Base-by-base conservation (phyloP, 345 rosid species). In the Abelmoschus esculentus region DNA sequence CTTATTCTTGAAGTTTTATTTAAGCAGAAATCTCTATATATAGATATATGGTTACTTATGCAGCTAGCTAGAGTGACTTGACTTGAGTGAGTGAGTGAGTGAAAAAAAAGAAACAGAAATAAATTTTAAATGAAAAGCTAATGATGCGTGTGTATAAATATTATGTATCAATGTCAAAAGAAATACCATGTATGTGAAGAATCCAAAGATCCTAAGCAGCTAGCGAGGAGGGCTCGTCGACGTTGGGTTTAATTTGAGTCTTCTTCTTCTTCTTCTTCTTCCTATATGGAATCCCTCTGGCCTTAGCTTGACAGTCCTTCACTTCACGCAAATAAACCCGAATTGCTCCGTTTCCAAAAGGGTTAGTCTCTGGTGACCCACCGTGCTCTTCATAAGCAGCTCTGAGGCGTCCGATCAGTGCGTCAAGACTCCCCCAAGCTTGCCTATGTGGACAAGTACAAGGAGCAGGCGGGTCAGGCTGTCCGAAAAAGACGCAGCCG, bases 361-460 rank as follows among this genome's bases (percentile, higher is more conserved):
- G 96, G 82, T 87, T 87, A 3, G 74, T 80, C 75, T 87, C 91
- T 1, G 88, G 78, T 32, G 87, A 81, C 15, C 91, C 91, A 13
- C 91, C 86, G 12, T 91, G 83, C 67, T 87, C 97, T 76, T 91
- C 97, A 53, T 83, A 91, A 58, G 97, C 95, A 47, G 95, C 97
- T 81, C 97, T 26, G 1, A 90, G 84, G 54, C 95, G 87, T 71
- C 95, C 95, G 79, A 90, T 86, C 80, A 91, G 84, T 12, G 97
- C 92, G 66, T 91, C 97, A 11, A 91, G 89, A 77, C 95, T 89
- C 11, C 97, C 97, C 97, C 97, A 89, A 5, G 97, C 97, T 77
- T 91, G 97, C 74, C 84, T 74, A 1, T 87, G 77, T 26, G 97
- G 95, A 63, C 95, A 91, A 8, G 89, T 83, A 68, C 97, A 91